Evolutionary conservation across 768 basidiomycete species (phyloP), one percentile per base, ranked within the genome.

Genomic region (Cystofilobasidium bisporidii): DNA sequence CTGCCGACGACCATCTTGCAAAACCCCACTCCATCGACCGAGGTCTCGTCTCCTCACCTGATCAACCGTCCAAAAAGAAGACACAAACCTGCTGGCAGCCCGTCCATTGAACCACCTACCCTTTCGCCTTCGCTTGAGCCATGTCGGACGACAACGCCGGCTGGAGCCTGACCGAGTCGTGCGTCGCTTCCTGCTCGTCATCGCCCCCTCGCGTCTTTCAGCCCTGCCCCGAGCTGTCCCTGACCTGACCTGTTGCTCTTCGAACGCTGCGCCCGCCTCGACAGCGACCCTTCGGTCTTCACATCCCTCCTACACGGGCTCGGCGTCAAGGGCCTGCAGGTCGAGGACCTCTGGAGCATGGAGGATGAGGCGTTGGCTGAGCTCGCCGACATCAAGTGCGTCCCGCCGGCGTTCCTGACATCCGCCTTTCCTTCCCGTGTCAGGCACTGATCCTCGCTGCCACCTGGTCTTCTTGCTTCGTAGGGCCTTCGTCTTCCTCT

Each of bases 121-220:
- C 5, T 8, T 17, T 15, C 43, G 4, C 43, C 14, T 43, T 15
- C 17, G 10, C 43, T 15, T 43, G 10, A 17, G 20, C 43, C 53
- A 56, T 22, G 28, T 24, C 22, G 53, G 26, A 18, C 12, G 66
- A 69, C 22, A 69, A 64, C 58, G 67, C 62, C 45, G 67, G 67
- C 14, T 69, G 67, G 67, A 57, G 50, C 30, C 43, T 69, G 24
- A 69, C 67, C 30, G 67, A 69, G 55, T 69, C 67, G 67, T 69
- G 14, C 18, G 67, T 57, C 30, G 18, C 20, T 14, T 10, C 43
- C 3, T 17, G 17, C n/a, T 32, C 33, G 10, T 40, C 28, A 18
- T 58, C 22, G 18, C 10, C 59, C 36, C 36, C 22, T 40, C 17
- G 24, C 26, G 14, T 53, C 36, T 12, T 38, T 33, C 14, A 41